Evolutionary conservation across 208 protist species (phyloP).

Genomic region (Trypanosoma avium): DNA sequence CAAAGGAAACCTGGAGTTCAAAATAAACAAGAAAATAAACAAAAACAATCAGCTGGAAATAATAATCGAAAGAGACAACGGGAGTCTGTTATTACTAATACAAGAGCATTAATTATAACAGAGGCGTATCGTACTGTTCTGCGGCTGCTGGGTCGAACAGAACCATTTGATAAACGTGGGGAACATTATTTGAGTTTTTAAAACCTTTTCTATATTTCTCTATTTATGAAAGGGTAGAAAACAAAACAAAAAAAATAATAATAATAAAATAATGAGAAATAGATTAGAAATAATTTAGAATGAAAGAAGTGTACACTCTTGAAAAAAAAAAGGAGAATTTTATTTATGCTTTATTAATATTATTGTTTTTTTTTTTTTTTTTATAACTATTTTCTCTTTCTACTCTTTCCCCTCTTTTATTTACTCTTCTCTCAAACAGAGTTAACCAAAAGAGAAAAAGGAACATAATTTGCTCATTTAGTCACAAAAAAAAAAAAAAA

Average conservation of each 20-base stretch:
- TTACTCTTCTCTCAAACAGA: neutral
- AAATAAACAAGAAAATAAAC: neutral
- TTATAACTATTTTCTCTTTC: neutral
- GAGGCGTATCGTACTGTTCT: slow-evolving; percentile 62
- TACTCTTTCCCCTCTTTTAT: slow-evolving; percentile 9
- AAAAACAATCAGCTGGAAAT: neutral
- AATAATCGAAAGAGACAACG: slow-evolving; percentile 7
- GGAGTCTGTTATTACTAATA: neutral
- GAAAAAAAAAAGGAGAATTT: no score
- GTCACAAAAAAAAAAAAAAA: slow-evolving; percentile 23
- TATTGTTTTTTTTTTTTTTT: slow-evolving; percentile 9
- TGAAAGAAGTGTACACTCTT: neutral
- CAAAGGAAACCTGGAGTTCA: neutral
- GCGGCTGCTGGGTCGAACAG: slow-evolving; percentile 58
- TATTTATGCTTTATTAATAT: slow-evolving; percentile 7
- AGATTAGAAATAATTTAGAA: neutral
- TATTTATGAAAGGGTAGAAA: neutral
- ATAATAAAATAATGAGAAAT: neutral
- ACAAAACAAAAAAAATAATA: neutral
- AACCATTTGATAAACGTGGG: slow-evolving; percentile 47
- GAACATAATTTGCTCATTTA: slow-evolving; percentile 15
- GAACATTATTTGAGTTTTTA: slow-evolving; percentile 80
- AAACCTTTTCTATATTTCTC: slow-evolving; percentile 3
- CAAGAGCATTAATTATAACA: slow-evolving; percentile 35
- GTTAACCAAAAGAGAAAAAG: slow-evolving; percentile 10